These are phyloP conservation scores for Kentomonas sorsogonicus DNA, from an alignment of 208 protist species.

Conservation along the genomic window DNA sequence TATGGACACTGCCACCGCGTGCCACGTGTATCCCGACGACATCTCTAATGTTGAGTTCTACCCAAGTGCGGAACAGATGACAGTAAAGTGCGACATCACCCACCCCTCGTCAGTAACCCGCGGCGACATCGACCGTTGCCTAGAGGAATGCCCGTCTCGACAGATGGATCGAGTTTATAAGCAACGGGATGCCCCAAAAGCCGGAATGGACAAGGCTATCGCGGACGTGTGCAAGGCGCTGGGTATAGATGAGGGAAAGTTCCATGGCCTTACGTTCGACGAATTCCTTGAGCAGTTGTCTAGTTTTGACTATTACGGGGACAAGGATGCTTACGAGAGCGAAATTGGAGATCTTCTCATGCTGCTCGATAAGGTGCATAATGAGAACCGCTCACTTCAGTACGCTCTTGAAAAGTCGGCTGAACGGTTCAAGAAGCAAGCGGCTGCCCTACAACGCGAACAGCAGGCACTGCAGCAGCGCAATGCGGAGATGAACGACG, in stretches of 20 bases:
- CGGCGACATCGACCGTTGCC: slow-evolving; percentile 18
- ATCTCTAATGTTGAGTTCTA: slow-evolving; percentile 27
- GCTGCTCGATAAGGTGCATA: slow-evolving; percentile 51
- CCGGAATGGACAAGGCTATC: slow-evolving; percentile 35
- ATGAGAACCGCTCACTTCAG: slow-evolving; percentile 47
- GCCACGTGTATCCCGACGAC: slow-evolving; percentile 27
- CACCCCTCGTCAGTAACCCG: slow-evolving; percentile 26
- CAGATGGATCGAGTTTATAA: slow-evolving; percentile 34
- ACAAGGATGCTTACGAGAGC: slow-evolving; percentile 58
- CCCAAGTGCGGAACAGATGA: slow-evolving; percentile 10
- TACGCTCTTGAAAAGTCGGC: slow-evolving; percentile 51
- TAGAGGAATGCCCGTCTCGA: slow-evolving; percentile 28
- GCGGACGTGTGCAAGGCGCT: slow-evolving; percentile 36
- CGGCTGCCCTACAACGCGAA: slow-evolving; percentile 34
- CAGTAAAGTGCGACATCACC: slow-evolving; percentile 26
- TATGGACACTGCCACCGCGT: slow-evolving; percentile 27
- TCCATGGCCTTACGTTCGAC: slow-evolving; percentile 29
- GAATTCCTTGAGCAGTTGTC: slow-evolving; percentile 37
- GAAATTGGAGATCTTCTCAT: slow-evolving; percentile 57
- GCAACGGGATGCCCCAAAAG: slow-evolving; percentile 27
- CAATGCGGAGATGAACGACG: slow-evolving; percentile 35
- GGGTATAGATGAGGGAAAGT: slow-evolving; percentile 28
- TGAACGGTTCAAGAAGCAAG: slow-evolving; percentile 45
- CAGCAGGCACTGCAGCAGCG: slow-evolving; percentile 30
- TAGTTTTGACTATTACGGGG: slow-evolving; percentile 25